A percentile compares a stretch with the other conserved stretches of the same genome.
Conservation (phyloP, 805 yeast species). For the Yarrowia porcina region DNA sequence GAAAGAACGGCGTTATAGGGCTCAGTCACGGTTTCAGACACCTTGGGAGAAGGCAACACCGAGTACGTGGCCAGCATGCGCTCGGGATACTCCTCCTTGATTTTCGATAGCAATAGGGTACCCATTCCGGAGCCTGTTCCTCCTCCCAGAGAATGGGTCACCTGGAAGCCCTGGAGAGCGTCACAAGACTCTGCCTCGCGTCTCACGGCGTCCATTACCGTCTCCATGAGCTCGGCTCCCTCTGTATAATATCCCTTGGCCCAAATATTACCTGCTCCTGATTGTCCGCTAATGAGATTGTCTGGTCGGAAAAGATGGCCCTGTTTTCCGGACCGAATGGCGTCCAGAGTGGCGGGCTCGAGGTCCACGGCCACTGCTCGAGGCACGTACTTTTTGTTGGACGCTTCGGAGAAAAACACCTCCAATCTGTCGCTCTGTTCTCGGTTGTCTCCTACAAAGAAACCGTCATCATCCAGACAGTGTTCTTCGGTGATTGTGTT, state of each 20-base stretch:
- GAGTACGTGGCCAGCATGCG: conserved; percentile 97
- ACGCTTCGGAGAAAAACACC: conserved; percentile 79
- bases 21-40: conserved; percentile 90
- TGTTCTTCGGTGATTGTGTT: conserved; percentile 41
- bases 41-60: conserved; percentile 91
- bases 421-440: conserved; percentile 51
- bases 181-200: conserved; percentile 95
- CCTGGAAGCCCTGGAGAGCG: conserved; percentile 92
- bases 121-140: conserved; percentile 99
- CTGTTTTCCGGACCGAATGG: conserved; percentile 70
- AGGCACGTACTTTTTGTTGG: conserved; percentile 85
- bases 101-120: conserved; percentile 77
- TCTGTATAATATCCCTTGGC: conserved; percentile 97
- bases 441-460: conserved; percentile 29
- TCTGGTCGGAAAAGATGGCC: conserved; percentile 92
- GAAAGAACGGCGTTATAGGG: conserved; percentile 94
- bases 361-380: conserved; percentile 90
- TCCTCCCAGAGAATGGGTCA: conserved; percentile 79
- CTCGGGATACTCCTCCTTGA: conserved; percentile 91
- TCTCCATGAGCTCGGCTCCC: conserved; percentile 92
- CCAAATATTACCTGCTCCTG: conserved; percentile 96
- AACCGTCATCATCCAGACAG: conserved; percentile 39
- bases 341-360: conserved; percentile 92
- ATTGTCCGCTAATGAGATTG: conserved; percentile 83
- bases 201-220: conserved; percentile 86